phyloP scores from a whole-genome alignment of 176 grass and related monocot species.

The Saccharum officinarum region DNA sequence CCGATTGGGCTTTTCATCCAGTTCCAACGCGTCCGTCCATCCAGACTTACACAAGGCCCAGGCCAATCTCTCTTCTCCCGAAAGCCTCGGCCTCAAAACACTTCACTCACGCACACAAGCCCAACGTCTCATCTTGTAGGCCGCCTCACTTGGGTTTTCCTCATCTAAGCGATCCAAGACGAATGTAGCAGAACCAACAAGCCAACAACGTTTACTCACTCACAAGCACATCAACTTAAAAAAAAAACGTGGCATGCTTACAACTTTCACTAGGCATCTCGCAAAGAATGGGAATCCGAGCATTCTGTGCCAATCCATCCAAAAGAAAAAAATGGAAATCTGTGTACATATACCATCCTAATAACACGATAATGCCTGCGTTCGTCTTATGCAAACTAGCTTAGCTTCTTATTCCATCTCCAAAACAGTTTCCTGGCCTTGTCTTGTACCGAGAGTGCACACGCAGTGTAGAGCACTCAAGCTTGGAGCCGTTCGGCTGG shows the following conservation, averaged over 20 bases:
- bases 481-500: too few relatives aligned
- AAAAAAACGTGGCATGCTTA: too few relatives aligned
- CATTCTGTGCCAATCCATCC: not conserved
- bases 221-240: too few relatives aligned
- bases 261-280: not conserved
- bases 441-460: not conserved
- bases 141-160: too few relatives aligned
- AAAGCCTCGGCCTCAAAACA: too few relatives aligned
- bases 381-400: not conserved
- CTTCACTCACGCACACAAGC: not conserved
- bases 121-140: too few relatives aligned
- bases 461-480: not conserved
- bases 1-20: not conserved
- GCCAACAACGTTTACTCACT: too few relatives aligned
- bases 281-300: not conserved
- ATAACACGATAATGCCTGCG: not conserved
- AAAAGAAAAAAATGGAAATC: not conserved
- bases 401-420: not conserved
- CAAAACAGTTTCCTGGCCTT: not conserved
- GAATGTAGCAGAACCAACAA: too few relatives aligned
- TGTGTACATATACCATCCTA: not conserved
- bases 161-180: too few relatives aligned
- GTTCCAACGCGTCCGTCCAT: too few relatives aligned
- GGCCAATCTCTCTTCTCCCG: too few relatives aligned
- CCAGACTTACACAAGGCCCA: too few relatives aligned